Evolutionary conservation across 306 rosid species (phyloP), one percentile per base, ranked within the genome.

Genomic region (Citrullus colocynthis): DNA sequence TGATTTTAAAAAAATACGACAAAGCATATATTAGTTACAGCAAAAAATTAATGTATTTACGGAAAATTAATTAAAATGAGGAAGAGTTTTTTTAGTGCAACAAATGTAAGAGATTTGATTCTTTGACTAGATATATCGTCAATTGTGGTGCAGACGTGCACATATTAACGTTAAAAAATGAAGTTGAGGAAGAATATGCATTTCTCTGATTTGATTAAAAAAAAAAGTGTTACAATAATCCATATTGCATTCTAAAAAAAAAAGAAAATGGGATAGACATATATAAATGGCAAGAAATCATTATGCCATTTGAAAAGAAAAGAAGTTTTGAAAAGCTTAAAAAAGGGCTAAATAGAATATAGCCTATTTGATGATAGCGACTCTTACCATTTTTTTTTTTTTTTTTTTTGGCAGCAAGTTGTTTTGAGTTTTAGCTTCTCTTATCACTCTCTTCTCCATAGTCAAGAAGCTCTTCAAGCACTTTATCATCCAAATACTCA

Each of bases 391-490:
- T 0, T 1, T 52, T 5, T 2, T 6, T 9, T 30, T 61, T 28
- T 4, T 1, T 24, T 24, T 2, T 36, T 63, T 16, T 21, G 17
- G 36, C 5, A 67, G 17, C 54, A 41, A 66, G 34, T 67, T 66
- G 74, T 11, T 64, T 16, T 0, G 6, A 6, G 14, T 58, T 24
- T 76, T 45, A 72, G 6, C 51, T 36, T 66, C 82, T 83, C 54
- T 58, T 80, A 51, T 74, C 84, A 54, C 67, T 87, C 77, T 78
- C 83, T 21, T 83, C 84, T 11, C 89, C 92, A 59, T 6, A 84
- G 4, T 86, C 97, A 51, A 93, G 97, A 87, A 93, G 96, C 41
- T 93, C 98, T 82, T 93, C 98, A 55, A 93, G 51, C 81, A 93
- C 70, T 78, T 84, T 89, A 39, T 93, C 91, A 59, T 93, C 98